Percentiles rank a stretch among this genome's conserved stretches.
phyloP scores from a whole-genome alignment of 2,329 filamentous ascomycete species.

The Curvularia hawaiiensis region DNA sequence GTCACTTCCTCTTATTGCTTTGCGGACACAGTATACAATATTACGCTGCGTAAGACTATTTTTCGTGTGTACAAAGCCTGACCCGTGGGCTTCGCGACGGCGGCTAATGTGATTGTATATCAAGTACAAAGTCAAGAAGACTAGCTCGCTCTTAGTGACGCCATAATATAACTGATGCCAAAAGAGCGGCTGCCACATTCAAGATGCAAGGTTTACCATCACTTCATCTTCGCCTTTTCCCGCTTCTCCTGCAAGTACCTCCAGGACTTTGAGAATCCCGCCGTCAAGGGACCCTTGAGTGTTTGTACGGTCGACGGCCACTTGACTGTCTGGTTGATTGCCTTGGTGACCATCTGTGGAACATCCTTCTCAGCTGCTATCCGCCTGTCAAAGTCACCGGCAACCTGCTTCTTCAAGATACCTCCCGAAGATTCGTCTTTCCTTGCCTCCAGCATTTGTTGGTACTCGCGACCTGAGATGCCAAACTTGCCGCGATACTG shows the following conservation, averaged over 20 bases:
- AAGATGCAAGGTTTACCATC: neutral
- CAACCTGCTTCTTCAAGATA: constrained; percentile 73
- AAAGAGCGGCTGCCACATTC: neutral
- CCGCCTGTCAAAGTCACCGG: constrained; percentile 82
- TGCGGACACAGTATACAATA: neutral
- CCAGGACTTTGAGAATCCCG: constrained; percentile 71
- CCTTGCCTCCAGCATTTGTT: constrained; percentile 79
- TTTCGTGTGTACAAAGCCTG: constrained; percentile 27
- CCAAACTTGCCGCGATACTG: constrained; percentile 90
- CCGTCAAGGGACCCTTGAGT: constrained; percentile 81
- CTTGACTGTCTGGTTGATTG: constrained; percentile 84
- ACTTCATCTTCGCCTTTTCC: constrained; percentile 48
- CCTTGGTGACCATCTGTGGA: constrained; percentile 70
- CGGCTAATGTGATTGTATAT: constrained; percentile 17
- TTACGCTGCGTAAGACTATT: constrained; percentile 1
- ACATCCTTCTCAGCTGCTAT: constrained; percentile 78
- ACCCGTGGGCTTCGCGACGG: constrained; percentile 24
- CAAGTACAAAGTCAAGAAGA: constrained; percentile 8
- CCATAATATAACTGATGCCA: constrained; percentile 9
- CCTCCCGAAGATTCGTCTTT: constrained; percentile 68
- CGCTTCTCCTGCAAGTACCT: constrained; percentile 83
- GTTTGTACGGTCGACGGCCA: constrained; percentile 93
- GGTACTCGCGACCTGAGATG: constrained; percentile 83
- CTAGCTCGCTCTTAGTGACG: constrained; percentile 13
- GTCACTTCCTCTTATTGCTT: neutral